These are phyloP conservation scores for Aphanomyces stellatus DNA, from an alignment of 352 stramenopile genomes.

Conservation along the genomic window DNA sequence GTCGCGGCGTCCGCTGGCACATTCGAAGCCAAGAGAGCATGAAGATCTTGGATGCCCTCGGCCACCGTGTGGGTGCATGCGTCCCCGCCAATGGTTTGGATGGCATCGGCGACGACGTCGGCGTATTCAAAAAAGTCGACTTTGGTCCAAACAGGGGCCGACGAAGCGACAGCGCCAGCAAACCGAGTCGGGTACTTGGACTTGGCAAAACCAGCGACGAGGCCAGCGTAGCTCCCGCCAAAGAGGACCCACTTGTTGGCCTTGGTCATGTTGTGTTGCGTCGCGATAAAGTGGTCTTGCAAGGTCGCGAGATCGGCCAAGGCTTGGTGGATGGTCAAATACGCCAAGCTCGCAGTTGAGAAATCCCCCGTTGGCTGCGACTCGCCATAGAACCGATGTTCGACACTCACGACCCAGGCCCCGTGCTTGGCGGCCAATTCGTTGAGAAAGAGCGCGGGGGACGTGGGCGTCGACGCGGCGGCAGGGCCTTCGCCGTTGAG, in stretches of 20 bases:
- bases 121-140: constrained; percentile 80
- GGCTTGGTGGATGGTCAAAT: constrained; percentile 73
- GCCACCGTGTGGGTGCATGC: constrained; percentile 67
- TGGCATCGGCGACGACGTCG: constrained; percentile 64
- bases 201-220: not conserved
- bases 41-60: constrained; percentile 39
- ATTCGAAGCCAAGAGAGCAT: constrained; percentile 43
- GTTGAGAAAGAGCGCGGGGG: too few relatives aligned
- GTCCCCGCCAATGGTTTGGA: constrained; percentile 71
- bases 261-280: not conserved
- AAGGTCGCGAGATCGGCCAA: constrained; percentile 76
- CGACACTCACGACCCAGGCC: too few relatives aligned
- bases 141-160: constrained; percentile 62
- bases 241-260: not conserved
- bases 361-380: constrained; percentile 64
- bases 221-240: not conserved
- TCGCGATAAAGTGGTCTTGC: constrained; percentile 40
- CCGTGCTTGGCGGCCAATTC: too few relatives aligned
- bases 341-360: constrained; percentile 54
- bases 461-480: too few relatives aligned
- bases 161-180: not conserved
- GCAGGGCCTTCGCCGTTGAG: too few relatives aligned
- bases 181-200: constrained; percentile 2
- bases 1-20: constrained; percentile 30
- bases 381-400: constrained; percentile 84